These are phyloP conservation scores for Turritis glabra DNA, from an alignment of 345 rosid genomes.

Conservation along the genomic window DNA sequence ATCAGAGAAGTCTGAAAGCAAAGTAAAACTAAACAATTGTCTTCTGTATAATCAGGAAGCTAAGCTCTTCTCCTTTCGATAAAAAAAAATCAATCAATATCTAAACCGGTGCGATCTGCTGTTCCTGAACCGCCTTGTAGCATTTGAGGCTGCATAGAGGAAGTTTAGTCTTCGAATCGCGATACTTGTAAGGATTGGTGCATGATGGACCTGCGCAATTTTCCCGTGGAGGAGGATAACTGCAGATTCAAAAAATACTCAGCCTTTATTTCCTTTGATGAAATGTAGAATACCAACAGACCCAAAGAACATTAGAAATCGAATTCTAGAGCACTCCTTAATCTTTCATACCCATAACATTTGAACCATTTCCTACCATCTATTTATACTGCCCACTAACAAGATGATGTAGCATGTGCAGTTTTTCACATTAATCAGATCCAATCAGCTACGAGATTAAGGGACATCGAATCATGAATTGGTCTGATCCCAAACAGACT, in stretches of 20 bases:
- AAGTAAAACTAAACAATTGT: slow-evolving; percentile 8
- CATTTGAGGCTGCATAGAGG: slow-evolving; percentile 95
- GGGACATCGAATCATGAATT: slow-evolving; percentile 5
- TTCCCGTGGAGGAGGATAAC: slow-evolving; percentile 94
- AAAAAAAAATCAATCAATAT: slow-evolving; percentile 39
- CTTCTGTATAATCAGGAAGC: slow-evolving; percentile 21
- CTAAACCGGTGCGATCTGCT: slow-evolving; percentile 17
- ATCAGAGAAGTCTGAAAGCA: slow-evolving; percentile 24
- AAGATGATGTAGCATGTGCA: neutral
- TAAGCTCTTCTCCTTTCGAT: slow-evolving; percentile 26
- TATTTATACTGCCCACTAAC: neutral
- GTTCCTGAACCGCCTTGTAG: slow-evolving; percentile 76
- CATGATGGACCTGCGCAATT: slow-evolving; percentile 83
- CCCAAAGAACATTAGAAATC: neutral
- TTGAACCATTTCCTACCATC: neutral
- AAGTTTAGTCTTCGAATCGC: slow-evolving; percentile 82
- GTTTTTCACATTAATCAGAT: neutral
- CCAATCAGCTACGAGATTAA: neutral
- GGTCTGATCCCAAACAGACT: neutral
- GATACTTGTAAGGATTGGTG: slow-evolving; percentile 72
- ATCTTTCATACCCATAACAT: neutral
- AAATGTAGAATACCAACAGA: neutral
- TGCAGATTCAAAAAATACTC: slow-evolving; percentile 35
- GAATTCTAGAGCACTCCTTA: neutral
- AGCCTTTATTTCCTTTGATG: neutral